Evolutionary conservation across 2,329 filamentous ascomycete genomes (phyloP).

Genomic region (Pyrenophora teres): DNA sequence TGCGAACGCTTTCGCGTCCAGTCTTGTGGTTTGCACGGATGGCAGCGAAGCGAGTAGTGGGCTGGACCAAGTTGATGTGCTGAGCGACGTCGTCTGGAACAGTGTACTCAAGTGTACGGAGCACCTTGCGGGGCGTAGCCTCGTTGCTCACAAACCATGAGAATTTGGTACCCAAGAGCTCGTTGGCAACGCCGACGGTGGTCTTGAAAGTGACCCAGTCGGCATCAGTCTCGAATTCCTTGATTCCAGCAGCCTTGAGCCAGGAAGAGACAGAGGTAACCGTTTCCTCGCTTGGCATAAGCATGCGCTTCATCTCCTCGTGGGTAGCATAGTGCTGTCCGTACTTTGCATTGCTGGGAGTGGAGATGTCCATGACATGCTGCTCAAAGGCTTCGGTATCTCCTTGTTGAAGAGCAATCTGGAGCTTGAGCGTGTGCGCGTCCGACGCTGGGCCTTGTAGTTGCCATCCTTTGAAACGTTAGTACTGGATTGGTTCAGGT

Average conservation of each 20-base stretch:
- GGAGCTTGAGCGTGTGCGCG: slow-evolving; percentile 31
- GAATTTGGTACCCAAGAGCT: slow-evolving; percentile 56
- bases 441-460: slow-evolving; percentile 22
- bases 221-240: slow-evolving; percentile 47
- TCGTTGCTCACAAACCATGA: slow-evolving; percentile 48
- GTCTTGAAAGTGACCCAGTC: slow-evolving; percentile 45
- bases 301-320: slow-evolving; percentile 51
- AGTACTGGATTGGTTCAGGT: not conserved
- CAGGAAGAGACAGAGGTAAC: slow-evolving; percentile 49
- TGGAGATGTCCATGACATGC: slow-evolving; percentile 50
- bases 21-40: slow-evolving; percentile 27
- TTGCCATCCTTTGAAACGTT: slow-evolving; percentile 28
- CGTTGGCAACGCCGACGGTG: slow-evolving; percentile 46
- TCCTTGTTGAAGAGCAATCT: slow-evolving; percentile 39
- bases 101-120: slow-evolving; percentile 51
- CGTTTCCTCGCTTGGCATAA: slow-evolving; percentile 49
- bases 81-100: slow-evolving; percentile 46
- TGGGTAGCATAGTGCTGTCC: slow-evolving; percentile 55
- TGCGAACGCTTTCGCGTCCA: slow-evolving; percentile 23
- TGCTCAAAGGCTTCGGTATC: slow-evolving; percentile 46
- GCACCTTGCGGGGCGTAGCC: slow-evolving; percentile 48
- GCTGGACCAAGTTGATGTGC: slow-evolving; percentile 56
- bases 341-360: slow-evolving; percentile 54
- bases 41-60: slow-evolving; percentile 57
- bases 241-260: slow-evolving; percentile 51